Conservation (phyloP, 176 grass and related monocot species). For the Phoenix roebelenii region DNA sequence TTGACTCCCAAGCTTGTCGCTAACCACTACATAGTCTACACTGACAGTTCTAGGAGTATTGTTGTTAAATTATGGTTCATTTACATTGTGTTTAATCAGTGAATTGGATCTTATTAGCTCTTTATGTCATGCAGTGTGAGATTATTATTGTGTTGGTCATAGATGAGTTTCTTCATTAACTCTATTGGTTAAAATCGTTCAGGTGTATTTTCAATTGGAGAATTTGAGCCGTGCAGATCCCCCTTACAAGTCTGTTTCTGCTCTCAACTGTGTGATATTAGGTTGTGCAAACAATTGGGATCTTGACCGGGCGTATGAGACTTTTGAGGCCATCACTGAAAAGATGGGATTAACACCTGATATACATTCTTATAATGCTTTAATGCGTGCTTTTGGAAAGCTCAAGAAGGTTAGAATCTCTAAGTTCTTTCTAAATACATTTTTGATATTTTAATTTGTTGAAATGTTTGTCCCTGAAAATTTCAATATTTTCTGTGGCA, state of each 20-base stretch:
- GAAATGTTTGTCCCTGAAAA: constrained; percentile 15
- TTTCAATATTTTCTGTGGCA: constrained; percentile 8
- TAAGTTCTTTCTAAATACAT: no score
- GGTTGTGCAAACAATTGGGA: constrained; percentile 98
- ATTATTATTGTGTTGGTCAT: no score
- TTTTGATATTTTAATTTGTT: no score
- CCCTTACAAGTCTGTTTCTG: constrained; percentile 83
- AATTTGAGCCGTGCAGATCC: constrained; percentile 64
- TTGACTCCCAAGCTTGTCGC: no score
- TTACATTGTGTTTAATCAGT: no score
- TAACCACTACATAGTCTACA: no score
- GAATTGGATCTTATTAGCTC: no score
- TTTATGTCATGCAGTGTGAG: no score
- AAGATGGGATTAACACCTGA: constrained; percentile 72
- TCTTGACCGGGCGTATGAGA: constrained; percentile 87
- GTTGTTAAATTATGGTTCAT: no score
- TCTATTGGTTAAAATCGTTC: constrained; percentile 11
- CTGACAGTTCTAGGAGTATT: no score
- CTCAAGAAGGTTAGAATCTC: constrained; percentile 41
- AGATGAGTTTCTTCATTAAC: constrained; percentile 1
- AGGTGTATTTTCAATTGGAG: constrained; percentile 95
- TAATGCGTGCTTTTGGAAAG: constrained; percentile 84
- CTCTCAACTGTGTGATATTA: constrained; percentile 94
- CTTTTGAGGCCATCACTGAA: constrained; percentile 73
- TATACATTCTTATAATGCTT: constrained; percentile 93